These are phyloP conservation scores for Tricholoma hemisulphureum DNA, from an alignment of 768 basidiomycete species.

Conservation along the genomic window DNA sequence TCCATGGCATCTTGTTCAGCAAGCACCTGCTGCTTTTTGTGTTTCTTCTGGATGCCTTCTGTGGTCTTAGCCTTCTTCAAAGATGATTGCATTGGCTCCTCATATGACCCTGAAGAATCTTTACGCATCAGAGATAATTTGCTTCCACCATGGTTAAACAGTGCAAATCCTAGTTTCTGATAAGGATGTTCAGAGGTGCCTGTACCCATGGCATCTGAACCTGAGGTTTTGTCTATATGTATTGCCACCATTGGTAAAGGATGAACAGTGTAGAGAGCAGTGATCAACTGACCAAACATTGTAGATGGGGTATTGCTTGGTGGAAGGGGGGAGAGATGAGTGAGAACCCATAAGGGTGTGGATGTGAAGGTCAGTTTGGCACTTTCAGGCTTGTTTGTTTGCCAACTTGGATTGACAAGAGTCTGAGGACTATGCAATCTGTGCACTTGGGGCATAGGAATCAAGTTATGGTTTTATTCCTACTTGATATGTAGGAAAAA, in stretches of 20 bases:
- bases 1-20: constrained; percentile 69
- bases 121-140: constrained; percentile 67
- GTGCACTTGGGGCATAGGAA: too few species aligned
- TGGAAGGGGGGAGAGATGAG: too few species aligned
- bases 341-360: too few species aligned
- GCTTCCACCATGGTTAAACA: constrained; percentile 57
- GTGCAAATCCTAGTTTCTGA: constrained; percentile 77
- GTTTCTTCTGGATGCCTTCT: constrained; percentile 86
- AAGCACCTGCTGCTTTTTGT: constrained; percentile 75
- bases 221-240: constrained; percentile 79
- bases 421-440: too few species aligned
- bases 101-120: constrained; percentile 59
- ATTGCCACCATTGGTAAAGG: constrained; percentile 40
- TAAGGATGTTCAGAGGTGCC: constrained; percentile 78
- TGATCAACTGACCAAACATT: too few species aligned
- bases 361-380: too few species aligned
- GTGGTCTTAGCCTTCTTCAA: constrained; percentile 90
- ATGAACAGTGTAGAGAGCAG: neutral
- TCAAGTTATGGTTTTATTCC: too few species aligned
- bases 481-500: too few species aligned
- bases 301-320: too few species aligned
- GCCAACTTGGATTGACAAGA: too few species aligned
- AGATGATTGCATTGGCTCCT: constrained; percentile 78
- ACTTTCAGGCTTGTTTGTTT: too few species aligned
- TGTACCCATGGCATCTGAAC: constrained; percentile 71